Evolutionary conservation across 2,329 filamentous ascomycete species (phyloP).

Genomic region (Davidsoniella eucalypti): DNA sequence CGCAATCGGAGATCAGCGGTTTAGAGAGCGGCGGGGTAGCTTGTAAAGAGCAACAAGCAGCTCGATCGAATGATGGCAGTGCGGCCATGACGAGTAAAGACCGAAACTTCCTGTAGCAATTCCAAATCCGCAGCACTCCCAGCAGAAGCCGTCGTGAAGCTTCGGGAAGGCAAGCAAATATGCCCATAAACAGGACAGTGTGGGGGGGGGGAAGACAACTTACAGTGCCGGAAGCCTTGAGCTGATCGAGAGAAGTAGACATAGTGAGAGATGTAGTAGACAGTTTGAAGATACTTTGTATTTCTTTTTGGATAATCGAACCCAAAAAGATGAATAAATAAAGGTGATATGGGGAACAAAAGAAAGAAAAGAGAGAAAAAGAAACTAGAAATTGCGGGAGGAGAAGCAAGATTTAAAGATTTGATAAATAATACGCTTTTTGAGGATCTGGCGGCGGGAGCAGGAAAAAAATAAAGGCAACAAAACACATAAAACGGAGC

Average conservation of each 20-base stretch:
- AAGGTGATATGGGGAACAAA: conserved; percentile 1
- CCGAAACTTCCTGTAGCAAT: too few species aligned
- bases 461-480: not conserved
- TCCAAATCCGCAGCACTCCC: conserved; percentile 1
- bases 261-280: conserved; percentile 30
- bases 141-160: conserved; percentile 19
- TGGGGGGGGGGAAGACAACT: conserved; percentile 27
- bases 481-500: not conserved
- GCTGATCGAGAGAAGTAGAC: conserved; percentile 84
- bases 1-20: conserved; percentile 1
- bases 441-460: too few species aligned
- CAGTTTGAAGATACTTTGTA: not conserved
- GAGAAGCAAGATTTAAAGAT: conserved; percentile 2
- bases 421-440: not conserved
- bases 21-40: not conserved
- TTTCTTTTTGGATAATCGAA: conserved; percentile 4
- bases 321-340: conserved; percentile 1
- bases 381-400: not conserved
- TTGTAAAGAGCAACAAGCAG: not conserved
- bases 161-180: conserved; percentile 8
- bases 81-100: too few species aligned
- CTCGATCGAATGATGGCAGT: too few species aligned
- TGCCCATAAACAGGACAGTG: conserved; percentile 12
- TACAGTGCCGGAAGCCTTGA: conserved; percentile 94
- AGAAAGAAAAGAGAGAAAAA: conserved; percentile 7